Evolutionary conservation across 768 basidiomycete genomes (phyloP).

Genomic region (Atractiella rhizophila): DNA sequence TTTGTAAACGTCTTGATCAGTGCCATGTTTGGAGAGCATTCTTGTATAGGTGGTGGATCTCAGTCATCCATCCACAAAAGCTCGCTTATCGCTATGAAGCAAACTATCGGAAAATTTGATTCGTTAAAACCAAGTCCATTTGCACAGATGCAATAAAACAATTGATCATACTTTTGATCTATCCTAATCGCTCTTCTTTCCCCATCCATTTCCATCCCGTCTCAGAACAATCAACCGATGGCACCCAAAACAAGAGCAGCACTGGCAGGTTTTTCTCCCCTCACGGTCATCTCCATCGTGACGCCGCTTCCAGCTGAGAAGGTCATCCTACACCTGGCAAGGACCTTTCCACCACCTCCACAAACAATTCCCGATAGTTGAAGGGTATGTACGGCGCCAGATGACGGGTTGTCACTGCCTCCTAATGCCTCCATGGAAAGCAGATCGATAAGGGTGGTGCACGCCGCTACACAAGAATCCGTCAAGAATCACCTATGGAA

Average conservation of each 20-base stretch:
- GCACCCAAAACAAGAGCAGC: constrained; percentile 73
- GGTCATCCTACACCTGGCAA: constrained; percentile 87
- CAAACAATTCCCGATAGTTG: constrained; percentile 72
- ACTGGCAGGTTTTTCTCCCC: constrained; percentile 68
- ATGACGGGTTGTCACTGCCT: constrained; percentile 57
- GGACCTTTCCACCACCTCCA: constrained; percentile 86
- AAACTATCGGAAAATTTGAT: no score
- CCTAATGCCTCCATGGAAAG: constrained; percentile 92
- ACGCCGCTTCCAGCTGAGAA: constrained; percentile 72
- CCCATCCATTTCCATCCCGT: no score
- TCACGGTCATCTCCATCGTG: constrained; percentile 66
- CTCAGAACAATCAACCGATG: no score
- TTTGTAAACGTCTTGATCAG: no score
- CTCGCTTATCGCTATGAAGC: no score
- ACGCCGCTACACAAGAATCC: constrained; percentile 39
- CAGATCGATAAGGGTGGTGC: constrained; percentile 83
- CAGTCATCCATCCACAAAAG: no score
- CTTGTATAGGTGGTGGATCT: no score
- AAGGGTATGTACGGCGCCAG: constrained; percentile 71
- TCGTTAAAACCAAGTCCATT: no score
- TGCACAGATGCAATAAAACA: no score
- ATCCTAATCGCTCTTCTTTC: no score
- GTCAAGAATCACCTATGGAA: not conserved
- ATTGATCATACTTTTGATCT: no score
- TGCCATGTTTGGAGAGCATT: no score